Conservation (phyloP, 352 stramenopile species). For the Labyrinthula sp. region DNA sequence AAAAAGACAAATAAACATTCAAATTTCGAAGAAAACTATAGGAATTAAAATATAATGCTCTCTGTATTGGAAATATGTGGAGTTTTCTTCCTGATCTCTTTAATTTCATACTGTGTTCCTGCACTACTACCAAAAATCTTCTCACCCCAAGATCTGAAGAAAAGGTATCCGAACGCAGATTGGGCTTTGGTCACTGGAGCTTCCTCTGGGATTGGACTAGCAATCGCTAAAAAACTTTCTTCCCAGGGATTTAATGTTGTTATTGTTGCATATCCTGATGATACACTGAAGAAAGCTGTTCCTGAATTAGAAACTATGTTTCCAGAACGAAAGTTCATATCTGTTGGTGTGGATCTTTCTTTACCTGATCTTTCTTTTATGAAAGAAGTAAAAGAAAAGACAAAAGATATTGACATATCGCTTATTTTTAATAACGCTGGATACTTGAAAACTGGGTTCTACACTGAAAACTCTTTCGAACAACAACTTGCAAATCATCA, state of each 20-base stretch:
- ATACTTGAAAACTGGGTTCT: conserved; percentile 69
- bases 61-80: too few relatives aligned
- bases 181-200: too few relatives aligned
- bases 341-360: conserved; percentile 43
- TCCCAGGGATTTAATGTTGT: conserved; percentile 49
- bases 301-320: conserved; percentile 44
- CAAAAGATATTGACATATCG: conserved; percentile 52
- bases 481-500: conserved; percentile 58
- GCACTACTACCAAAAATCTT: too few relatives aligned
- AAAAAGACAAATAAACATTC: too few relatives aligned
- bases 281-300: conserved; percentile 49
- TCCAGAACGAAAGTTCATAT: conserved; percentile 46
- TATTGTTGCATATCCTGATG: conserved; percentile 54
- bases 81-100: too few relatives aligned
- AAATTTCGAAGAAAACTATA: too few relatives aligned
- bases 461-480: conserved; percentile 47
- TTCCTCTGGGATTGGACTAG: conserved; percentile 54
- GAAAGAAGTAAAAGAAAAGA: conserved; percentile 40
- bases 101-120: too few relatives aligned
- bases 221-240: conserved; percentile 50
- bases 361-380: conserved; percentile 22
- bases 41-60: too few relatives aligned
- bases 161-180: too few relatives aligned
- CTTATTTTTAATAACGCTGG: conserved; percentile 68
- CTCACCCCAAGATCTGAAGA: too few relatives aligned